Base-by-base conservation (phyloP, 805 yeast species). In the Candida stauntonica region DNA sequence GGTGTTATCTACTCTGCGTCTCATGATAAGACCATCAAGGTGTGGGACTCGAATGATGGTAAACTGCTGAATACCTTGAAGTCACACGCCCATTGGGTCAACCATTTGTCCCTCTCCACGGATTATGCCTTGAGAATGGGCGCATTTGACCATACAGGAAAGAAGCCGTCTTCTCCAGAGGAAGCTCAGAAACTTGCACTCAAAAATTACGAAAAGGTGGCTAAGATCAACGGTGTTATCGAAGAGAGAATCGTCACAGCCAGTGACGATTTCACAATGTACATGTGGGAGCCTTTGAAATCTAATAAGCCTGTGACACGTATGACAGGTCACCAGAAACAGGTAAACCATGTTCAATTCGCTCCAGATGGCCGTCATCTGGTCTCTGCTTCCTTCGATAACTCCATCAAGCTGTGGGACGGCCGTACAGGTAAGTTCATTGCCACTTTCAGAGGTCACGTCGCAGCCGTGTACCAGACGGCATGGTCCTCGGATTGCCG, bases 401-500 rank as follows among this genome's bases (percentile, higher is more conserved):
- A 93, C 60, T 86, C 96, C 2, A 80, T 93, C 50, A 93, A 93
- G 63, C 66, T 93, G 39, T 93, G 99, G 99, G 96, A 91, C 58
- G 98, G 97, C 12, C 66, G 85, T 48, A 83, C 84, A 42, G 99
- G 99, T 27, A 84, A 83, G 43, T 93, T 89, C 48, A 63, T 93
- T 20, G 77, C 95, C 5, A 87, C 98, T 0, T 78, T 93, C 54
- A 70, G 99, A 48, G 99, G 99, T 2, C 99, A 93, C 60, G 99
- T 93, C 42, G 96, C 97, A 0, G 87, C 98, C 3, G 99, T 93
- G 0, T 93, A 93, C 61, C 97, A 91, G 63, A 87, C 95, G 5
- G 86, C 98, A 0, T 93, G 99, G 99, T 87, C 96, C 4, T 81
- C 96, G 1, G 99, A 93, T 57, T 85, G 91, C 61, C 70, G 99